Evolutionary conservation across 108 stramenopile species (phyloP).

Genomic region (Skeletonema marinoi): DNA sequence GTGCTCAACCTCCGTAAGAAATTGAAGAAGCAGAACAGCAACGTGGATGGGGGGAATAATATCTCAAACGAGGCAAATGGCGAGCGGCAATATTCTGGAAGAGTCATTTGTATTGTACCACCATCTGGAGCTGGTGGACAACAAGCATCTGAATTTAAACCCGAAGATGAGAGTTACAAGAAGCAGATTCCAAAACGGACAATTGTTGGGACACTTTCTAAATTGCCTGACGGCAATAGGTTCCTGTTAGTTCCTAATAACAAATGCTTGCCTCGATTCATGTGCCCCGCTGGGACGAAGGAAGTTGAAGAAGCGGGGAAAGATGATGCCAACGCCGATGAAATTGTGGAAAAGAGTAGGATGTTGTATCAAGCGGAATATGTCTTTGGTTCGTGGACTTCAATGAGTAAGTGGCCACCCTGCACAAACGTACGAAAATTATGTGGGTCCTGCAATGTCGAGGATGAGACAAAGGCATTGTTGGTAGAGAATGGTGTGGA

Average conservation of each 20-base stretch:
- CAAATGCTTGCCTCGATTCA: slow-evolving; percentile 61
- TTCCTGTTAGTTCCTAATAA: slow-evolving; percentile 69
- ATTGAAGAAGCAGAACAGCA: slow-evolving; percentile 3
- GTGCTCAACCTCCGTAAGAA: slow-evolving; percentile 57
- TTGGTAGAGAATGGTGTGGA: slow-evolving; percentile 81
- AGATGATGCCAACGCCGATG: slow-evolving; percentile 11
- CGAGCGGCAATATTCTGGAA: slow-evolving; percentile 52
- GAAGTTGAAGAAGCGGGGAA: slow-evolving; percentile 29
- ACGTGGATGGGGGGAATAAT: background rate
- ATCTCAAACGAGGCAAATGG: background rate
- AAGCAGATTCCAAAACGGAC: slow-evolving; percentile 38
- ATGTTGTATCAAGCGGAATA: slow-evolving; percentile 71
- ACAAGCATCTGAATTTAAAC: slow-evolving; percentile 41
- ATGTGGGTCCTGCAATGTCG: slow-evolving; percentile 76
- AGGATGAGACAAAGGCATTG: slow-evolving; percentile 90
- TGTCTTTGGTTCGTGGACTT: slow-evolving; percentile 65
- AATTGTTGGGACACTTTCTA: slow-evolving; percentile 68
- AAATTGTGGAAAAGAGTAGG: background rate
- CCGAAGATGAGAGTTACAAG: slow-evolving; percentile 28
- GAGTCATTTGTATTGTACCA: slow-evolving; percentile 65
- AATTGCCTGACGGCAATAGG: slow-evolving; percentile 36
- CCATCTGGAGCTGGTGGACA: slow-evolving; percentile 44
- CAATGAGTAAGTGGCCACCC: slow-evolving; percentile 73
- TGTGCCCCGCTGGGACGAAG: slow-evolving; percentile 43
- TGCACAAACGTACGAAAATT: slow-evolving; percentile 65